Conservation (phyloP, 75 land plant genomes). For the Cryptomeria japonica region DNA sequence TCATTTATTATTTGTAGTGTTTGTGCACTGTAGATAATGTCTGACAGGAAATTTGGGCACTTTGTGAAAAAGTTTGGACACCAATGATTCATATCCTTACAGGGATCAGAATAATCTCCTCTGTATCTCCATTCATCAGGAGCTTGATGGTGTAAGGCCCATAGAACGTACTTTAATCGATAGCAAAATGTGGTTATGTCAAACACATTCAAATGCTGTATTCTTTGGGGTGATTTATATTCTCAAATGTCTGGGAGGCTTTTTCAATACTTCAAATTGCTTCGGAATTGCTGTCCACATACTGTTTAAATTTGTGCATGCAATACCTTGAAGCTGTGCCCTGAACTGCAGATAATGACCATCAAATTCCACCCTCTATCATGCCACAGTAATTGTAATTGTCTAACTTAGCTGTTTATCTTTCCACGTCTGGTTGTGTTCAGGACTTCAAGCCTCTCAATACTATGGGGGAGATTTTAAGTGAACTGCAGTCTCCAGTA, state of each 20-base stretch:
- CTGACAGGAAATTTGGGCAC: too few species aligned
- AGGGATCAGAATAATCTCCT: not conserved
- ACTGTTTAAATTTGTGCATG: conserved; percentile 39
- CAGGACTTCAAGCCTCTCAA: too few species aligned
- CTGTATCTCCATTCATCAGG: too few species aligned
- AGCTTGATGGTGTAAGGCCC: conserved; percentile 7
- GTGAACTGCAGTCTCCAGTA: conserved; percentile 29
- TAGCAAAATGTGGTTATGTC: too few species aligned
- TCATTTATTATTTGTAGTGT: too few species aligned
- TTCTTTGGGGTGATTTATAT: not conserved
- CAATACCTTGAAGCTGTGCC: conserved; percentile 34
- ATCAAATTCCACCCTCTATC: conserved; percentile 20
- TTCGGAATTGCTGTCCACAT: conserved; percentile 24
- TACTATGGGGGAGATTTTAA: conserved; percentile 36
- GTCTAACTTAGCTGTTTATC: conserved; percentile 33
- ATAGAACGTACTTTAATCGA: conserved; percentile 28
- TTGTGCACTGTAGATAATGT: too few species aligned
- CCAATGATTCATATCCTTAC: conserved; percentile 14
- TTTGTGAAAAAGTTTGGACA: conserved; percentile 22
- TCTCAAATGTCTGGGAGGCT: too few species aligned
- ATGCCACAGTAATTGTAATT: conserved; percentile 26
- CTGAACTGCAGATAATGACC: conserved; percentile 23
- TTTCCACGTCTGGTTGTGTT: too few species aligned
- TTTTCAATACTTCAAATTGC: too few species aligned
- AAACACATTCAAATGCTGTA: too few species aligned